phyloP scores from a whole-genome alignment of 1,139 yeast genomes.

The Zygoascus sp. region DNA sequence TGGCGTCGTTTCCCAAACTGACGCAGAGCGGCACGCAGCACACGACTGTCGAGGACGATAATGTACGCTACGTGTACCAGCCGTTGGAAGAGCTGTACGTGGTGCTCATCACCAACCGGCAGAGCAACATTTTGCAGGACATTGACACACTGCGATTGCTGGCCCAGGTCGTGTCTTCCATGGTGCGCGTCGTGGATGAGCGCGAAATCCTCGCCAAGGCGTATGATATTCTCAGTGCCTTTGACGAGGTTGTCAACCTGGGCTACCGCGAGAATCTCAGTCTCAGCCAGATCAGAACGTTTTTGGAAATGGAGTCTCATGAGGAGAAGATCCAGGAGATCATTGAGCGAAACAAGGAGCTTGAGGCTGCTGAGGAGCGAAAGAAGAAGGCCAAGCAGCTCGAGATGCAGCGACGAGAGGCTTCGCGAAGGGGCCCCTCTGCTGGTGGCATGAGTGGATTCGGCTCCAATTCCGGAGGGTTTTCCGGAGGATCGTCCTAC shows the following conservation, averaged over 20 bases:
- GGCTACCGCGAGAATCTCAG: conserved; percentile 91
- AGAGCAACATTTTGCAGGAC: conserved; percentile 90
- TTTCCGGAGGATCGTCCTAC: conserved; percentile 14
- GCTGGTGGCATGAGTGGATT: conserved; percentile 17
- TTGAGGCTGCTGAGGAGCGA: conserved; percentile 96
- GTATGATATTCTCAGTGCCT: conserved; percentile 84
- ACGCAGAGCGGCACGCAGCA: conserved; percentile 75
- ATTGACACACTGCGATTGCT: conserved; percentile 87
- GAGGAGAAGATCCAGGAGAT: conserved; percentile 98
- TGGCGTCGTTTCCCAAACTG: conserved; percentile 82
- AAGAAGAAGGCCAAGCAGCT: conserved; percentile 94
- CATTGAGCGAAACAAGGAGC: conserved; percentile 92
- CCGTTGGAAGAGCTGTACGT: conserved; percentile 93
- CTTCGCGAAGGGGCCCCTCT: conserved; percentile 50
- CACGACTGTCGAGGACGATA: conserved; percentile 91
- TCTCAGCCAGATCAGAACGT: conserved; percentile 77
- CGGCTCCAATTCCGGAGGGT: conserved; percentile 17
- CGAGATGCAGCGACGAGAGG: conserved; percentile 69
- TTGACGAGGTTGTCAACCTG: conserved; percentile 85
- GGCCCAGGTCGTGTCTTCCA: conserved; percentile 71
- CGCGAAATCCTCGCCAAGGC: conserved; percentile 79
- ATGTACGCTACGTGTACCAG: conserved; percentile 89
- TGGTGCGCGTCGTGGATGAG: conserved; percentile 71
- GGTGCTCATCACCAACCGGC: conserved; percentile 84
- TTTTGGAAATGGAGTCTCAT: conserved; percentile 95